Percentiles rank a stretch among this genome's conserved stretches.
Evolutionary conservation across 2,329 filamentous ascomycete genomes (phyloP).

Genomic region (Trichoderma polysporum): DNA sequence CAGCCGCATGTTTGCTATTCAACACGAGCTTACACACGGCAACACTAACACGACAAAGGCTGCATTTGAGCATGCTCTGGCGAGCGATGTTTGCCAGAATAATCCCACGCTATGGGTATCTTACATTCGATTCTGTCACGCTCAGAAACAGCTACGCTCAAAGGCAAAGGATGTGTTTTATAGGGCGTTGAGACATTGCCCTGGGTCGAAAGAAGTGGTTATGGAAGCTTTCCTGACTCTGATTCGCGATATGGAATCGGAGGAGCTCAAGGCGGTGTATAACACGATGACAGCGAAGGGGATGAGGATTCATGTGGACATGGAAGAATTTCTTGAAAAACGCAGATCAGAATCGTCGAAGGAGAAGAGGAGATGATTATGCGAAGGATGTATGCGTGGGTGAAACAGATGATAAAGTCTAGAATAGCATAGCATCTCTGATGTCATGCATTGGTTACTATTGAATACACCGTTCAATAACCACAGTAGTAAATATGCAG

Average conservation of each 20-base stretch:
- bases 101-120: conserved; percentile 49
- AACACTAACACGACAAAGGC: conserved; percentile 50
- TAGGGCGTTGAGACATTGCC: conserved; percentile 47
- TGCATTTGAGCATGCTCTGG: conserved; percentile 54
- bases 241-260: conserved; percentile 44
- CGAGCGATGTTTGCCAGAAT: conserved; percentile 39
- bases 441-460: not conserved
- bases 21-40: conserved; percentile 49
- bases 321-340: conserved; percentile 49
- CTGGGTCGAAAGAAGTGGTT: conserved; percentile 50
- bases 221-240: conserved; percentile 53
- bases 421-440: not conserved
- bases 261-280: conserved; percentile 51
- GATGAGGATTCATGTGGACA: conserved; percentile 50
- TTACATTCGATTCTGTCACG: conserved; percentile 50
- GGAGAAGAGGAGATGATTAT: conserved; percentile 18
- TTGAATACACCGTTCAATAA: not conserved
- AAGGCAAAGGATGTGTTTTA: conserved; percentile 51
- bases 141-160: conserved; percentile 38
- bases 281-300: conserved; percentile 50
- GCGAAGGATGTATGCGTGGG: not conserved
- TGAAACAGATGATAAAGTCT: not conserved
- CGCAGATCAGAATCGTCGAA: conserved; percentile 20
- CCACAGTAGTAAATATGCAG: not conserved
- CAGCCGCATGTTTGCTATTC: conserved; percentile 50